These are phyloP conservation scores for Cryphonectria japonica DNA, from an alignment of 2,329 filamentous ascomycete genomes.

Conservation along the genomic window DNA sequence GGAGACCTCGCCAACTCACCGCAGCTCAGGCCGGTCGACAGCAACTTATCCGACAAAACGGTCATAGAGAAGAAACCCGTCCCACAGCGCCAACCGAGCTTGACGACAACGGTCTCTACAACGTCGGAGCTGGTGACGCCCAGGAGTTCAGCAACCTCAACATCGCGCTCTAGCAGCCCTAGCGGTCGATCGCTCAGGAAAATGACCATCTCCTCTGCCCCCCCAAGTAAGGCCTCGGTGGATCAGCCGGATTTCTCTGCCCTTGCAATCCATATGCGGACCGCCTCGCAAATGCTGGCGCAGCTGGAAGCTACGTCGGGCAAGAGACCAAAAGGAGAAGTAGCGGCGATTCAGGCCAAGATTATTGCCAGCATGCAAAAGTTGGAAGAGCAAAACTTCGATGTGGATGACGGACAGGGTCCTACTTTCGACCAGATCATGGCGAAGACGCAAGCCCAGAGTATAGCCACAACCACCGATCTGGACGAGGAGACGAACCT, in stretches of 20 bases:
- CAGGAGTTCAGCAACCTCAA: constrained; percentile 69
- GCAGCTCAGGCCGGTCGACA: constrained; percentile 62
- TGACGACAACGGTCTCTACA: constrained; percentile 62
- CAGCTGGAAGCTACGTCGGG: constrained; percentile 80
- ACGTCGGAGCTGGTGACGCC: constrained; percentile 65
- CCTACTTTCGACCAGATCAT: constrained; percentile 85
- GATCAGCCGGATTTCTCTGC: constrained; percentile 83
- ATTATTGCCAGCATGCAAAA: constrained; percentile 92
- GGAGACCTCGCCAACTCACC: constrained; percentile 78
- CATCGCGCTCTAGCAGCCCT: constrained; percentile 71
- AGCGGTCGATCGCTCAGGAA: constrained; percentile 54
- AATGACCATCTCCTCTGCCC: constrained; percentile 59
- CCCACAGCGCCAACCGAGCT: constrained; percentile 62
- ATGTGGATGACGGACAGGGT: constrained; percentile 70
- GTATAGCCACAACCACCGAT: constrained; percentile 51
- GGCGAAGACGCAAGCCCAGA: constrained; percentile 65
- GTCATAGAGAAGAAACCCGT: constrained; percentile 33
- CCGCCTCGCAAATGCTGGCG: constrained; percentile 83
- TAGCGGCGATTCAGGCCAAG: constrained; percentile 81
- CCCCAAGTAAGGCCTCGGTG: constrained; percentile 55
- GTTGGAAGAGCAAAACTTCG: constrained; percentile 83
- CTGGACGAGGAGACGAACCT: constrained; percentile 59
- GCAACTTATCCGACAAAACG: constrained; percentile 25
- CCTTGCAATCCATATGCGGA: constrained; percentile 84
- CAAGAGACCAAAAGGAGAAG: constrained; percentile 78